A percentile compares a stretch with the other conserved stretches of the same genome.
These are phyloP conservation scores for Skeletonema menzelii DNA, from an alignment of 108 stramenopile species.

Conservation along the genomic window DNA sequence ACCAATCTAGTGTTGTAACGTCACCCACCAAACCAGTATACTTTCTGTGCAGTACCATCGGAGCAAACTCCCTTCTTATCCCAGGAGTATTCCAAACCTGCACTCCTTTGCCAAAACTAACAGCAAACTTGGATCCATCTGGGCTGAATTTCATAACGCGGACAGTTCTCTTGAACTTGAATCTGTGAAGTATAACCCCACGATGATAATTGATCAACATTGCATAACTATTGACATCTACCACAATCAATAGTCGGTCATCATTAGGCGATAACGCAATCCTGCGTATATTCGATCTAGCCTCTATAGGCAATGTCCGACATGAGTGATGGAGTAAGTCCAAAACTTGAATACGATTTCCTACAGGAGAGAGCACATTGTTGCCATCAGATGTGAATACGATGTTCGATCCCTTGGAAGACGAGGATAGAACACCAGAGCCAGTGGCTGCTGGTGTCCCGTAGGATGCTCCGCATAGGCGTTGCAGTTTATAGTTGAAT, in stretches of 20 bases:
- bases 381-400: constrained; percentile 93
- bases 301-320: constrained; percentile 89
- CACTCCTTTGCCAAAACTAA: constrained; percentile 88
- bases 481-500: constrained; percentile 94
- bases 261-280: constrained; percentile 89
- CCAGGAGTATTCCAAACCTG: constrained; percentile 94
- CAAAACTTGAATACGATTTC: constrained; percentile 91
- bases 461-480: constrained; percentile 95
- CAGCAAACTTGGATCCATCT: constrained; percentile 86
- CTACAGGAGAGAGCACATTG: constrained; percentile 85
- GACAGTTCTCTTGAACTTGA: constrained; percentile 90
- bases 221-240: constrained; percentile 82
- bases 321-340: constrained; percentile 90
- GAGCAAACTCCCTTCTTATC: constrained; percentile 88
- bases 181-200: constrained; percentile 91
- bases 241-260: constrained; percentile 72
- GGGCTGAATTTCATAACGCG: constrained; percentile 87
- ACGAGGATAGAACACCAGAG: constrained; percentile 46
- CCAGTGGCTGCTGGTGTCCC: constrained; percentile 65
- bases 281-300: constrained; percentile 86
- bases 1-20: constrained; percentile 86
- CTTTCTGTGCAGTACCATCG: constrained; percentile 87
- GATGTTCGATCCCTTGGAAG: constrained; percentile 83
- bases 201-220: constrained; percentile 80
- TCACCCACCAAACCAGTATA: constrained; percentile 91